Base-by-base conservation (phyloP, 257 asterid genomes). In the Ilex aquifolium region DNA sequence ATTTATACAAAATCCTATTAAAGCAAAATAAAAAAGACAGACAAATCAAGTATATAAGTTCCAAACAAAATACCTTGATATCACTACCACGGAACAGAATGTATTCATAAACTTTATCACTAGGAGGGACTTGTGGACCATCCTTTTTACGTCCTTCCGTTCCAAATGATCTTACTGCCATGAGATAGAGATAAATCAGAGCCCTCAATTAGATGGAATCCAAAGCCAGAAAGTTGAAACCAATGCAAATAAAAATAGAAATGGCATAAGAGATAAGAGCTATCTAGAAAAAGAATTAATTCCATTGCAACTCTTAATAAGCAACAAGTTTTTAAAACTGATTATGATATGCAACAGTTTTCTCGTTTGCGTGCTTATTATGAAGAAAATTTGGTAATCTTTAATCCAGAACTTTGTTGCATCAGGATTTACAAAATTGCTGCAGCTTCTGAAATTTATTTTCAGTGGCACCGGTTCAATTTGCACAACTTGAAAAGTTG, bases 61-160 rank as follows among this genome's bases (percentile, higher is more conserved):
- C 17, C 32, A 51, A 59, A 57, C 65, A 52, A 31, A 31, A 29
- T 69, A 92, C 99, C 97, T 87, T 92, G 65, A 92, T 89, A 70
- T 92, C 99, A 78, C 83, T 89, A 73, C 99, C 97, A 61, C 97
- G 86, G 57, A 92, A 92, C 31, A 92, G 86, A 61, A 92, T 92
- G 79, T 85, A 92, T 44, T 92, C 99, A 73, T 89, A 92, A 62
- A 85, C 70, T 74, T 83, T 92, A 72, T 89, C 99, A 44, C 96
- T 76, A 1, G 97, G 94, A 64, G 87, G 97, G 48, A 92, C 88
- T 68, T 89, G 97, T 16, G 94, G 87, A 10, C 99, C 99, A 58
- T 92, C 97, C 70, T 82, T 87, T 70, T 87, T 89, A 42, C 99
- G 84, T 52, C 95, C 97, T 83, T 92, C 99, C 2, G 99, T 92